A percentile compares a stretch with the other conserved stretches of the same genome.
Evolutionary conservation across 495 filamentous ascomycete genomes (phyloP).

Genomic region (Aspergillus homomorphus): DNA sequence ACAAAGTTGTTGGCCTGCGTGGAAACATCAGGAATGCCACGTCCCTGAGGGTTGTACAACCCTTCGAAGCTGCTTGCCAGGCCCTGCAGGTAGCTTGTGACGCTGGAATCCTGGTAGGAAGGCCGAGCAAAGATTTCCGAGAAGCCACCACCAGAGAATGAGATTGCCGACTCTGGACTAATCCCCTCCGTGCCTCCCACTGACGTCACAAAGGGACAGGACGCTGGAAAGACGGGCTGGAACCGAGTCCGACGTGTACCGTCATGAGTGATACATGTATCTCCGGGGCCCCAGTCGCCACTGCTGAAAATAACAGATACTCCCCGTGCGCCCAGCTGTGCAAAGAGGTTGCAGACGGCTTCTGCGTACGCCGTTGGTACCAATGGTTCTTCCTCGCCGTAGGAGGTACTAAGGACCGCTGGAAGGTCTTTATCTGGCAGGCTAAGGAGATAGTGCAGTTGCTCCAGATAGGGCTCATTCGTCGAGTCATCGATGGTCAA

Average conservation of each 20-base stretch:
- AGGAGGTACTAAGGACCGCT: conserved; percentile 70
- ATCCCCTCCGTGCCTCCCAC: conserved; percentile 67
- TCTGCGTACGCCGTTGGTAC: conserved; percentile 59
- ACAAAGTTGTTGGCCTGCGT: conserved; percentile 46
- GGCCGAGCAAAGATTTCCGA: conserved; percentile 65
- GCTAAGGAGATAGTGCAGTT: conserved; percentile 63
- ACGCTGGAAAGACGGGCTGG: conserved; percentile 66
- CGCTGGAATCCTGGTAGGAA: conserved; percentile 57
- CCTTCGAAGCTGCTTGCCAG: conserved; percentile 39
- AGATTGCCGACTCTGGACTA: conserved; percentile 51
- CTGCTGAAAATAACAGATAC: conserved; percentile 67
- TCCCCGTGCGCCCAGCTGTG: conserved; percentile 69
- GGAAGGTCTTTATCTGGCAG: conserved; percentile 64
- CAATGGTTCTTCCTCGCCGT: conserved; percentile 48
- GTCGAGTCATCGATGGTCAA: conserved; percentile 41
- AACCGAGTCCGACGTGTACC: conserved; percentile 60
- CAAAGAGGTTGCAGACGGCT: conserved; percentile 68
- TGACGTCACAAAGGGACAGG: conserved; percentile 78
- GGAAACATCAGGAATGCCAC: conserved; percentile 71
- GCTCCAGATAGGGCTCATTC: conserved; percentile 84
- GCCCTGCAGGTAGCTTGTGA: conserved; percentile 51
- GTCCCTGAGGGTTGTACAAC: conserved; percentile 57
- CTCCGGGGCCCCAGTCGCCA: conserved; percentile 66
- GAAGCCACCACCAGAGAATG: conserved; percentile 68
- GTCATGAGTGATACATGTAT: conserved; percentile 62